These are phyloP conservation scores for Acrodontium crateriforme DNA, from an alignment of 2,329 filamentous ascomycete species.

Conservation along the genomic window DNA sequence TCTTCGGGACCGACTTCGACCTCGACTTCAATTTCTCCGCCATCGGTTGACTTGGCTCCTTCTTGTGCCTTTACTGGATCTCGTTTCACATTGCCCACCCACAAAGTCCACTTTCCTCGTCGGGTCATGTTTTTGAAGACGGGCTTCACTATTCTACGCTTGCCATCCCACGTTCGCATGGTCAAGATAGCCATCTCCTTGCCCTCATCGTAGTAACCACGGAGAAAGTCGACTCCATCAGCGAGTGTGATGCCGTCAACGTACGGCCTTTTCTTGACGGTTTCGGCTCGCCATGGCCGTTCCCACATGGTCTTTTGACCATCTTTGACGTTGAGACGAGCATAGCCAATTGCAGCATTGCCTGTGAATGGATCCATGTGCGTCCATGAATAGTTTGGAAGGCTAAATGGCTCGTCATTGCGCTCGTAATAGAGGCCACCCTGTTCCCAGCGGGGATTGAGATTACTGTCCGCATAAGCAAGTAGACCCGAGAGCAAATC, in stretches of 20 bases:
- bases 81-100: constrained; percentile 1
- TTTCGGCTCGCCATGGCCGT: constrained; percentile 17
- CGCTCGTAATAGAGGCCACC: constrained; percentile 25
- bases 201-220: constrained; percentile 12
- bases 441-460: constrained; percentile 21
- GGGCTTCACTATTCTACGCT: background rate
- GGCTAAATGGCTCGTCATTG: constrained; percentile 13
- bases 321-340: constrained; percentile 23
- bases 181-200: constrained; percentile 7
- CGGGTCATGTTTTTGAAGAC: constrained; percentile 2
- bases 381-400: constrained; percentile 12
- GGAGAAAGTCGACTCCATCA: constrained; percentile 14
- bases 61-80: background rate
- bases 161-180: constrained; percentile 10
- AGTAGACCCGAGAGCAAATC: constrained; percentile 13
- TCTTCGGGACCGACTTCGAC: background rate
- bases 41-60: background rate
- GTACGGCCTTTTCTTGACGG: constrained; percentile 19
- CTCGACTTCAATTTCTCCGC: background rate
- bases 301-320: constrained; percentile 26
- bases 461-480: constrained; percentile 15
- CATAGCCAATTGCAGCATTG: constrained; percentile 25
- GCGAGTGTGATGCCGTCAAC: constrained; percentile 12
- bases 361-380: constrained; percentile 25
- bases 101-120: constrained; percentile 2